phyloP scores from a whole-genome alignment of 805 yeast species.

The Starmerella lactis-condensi region DNA sequence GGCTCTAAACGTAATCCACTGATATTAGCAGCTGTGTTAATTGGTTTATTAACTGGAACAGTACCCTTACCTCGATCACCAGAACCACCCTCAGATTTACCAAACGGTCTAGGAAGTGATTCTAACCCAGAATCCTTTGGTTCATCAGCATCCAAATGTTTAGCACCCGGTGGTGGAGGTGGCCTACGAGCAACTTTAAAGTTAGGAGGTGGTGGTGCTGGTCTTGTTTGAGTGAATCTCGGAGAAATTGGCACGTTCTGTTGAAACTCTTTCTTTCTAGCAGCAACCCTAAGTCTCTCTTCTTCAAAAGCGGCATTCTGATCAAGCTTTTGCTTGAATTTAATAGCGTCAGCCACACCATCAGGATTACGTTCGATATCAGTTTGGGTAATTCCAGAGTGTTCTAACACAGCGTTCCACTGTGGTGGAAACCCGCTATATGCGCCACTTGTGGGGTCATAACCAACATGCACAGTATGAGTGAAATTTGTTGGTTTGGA shows the following conservation, averaged over 20 bases:
- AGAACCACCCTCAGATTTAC: no score
- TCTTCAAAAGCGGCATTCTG: no score
- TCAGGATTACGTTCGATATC: slow-evolving; percentile 87
- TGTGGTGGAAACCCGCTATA: slow-evolving; percentile 84
- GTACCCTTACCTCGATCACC: no score
- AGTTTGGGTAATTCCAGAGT: slow-evolving; percentile 70
- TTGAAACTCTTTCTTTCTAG: no score
- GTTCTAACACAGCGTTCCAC: slow-evolving; percentile 69
- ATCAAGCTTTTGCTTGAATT: slow-evolving; percentile 54
- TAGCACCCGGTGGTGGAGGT: slow-evolving; percentile 14
- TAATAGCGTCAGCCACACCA: slow-evolving; percentile 81
- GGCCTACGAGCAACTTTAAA: slow-evolving; percentile 11
- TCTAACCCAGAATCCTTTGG: no score
- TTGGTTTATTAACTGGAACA: no score
- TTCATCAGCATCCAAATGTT: no score
- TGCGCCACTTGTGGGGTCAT: slow-evolving; percentile 65
- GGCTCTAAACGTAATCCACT: no score
- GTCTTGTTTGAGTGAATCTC: slow-evolving; percentile 10
- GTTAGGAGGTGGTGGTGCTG: slow-evolving; percentile 13
- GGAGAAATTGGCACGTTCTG: slow-evolving; percentile 7
- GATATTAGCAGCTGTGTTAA: no score
- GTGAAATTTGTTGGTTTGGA: slow-evolving; percentile 89
- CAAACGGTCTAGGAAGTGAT: no score
- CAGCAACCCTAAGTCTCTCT: no score
- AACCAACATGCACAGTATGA: slow-evolving; percentile 88